These are phyloP conservation scores for Chiua sp. DNA, from an alignment of 1,284 basidiomycete genomes.

Conservation along the genomic window DNA sequence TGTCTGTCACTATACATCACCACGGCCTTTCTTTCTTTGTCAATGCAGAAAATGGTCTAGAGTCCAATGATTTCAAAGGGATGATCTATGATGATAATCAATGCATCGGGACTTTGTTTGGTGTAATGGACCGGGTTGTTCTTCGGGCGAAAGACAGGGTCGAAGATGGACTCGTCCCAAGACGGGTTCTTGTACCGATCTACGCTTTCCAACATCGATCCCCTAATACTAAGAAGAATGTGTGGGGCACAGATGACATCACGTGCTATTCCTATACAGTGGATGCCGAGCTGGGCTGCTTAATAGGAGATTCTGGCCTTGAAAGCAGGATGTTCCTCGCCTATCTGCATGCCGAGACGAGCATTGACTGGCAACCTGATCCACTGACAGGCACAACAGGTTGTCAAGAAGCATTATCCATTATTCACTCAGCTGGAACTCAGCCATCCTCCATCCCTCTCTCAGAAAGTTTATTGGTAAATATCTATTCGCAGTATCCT, in stretches of 20 bases:
- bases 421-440: slow-evolving; percentile 41
- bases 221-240: slow-evolving; percentile 34
- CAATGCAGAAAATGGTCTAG: not conserved
- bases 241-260: too few relatives aligned
- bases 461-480: too few relatives aligned
- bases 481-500: not conserved
- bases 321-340: slow-evolving; percentile 43
- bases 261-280: slow-evolving; percentile 44
- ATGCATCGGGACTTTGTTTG: slow-evolving; percentile 11
- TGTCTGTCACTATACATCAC: not conserved
- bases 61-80: not conserved
- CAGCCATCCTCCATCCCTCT: too few relatives aligned
- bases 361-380: slow-evolving; percentile 43
- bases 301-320: slow-evolving; percentile 39
- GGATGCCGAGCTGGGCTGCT: slow-evolving; percentile 43
- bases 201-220: not conserved
- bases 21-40: not conserved
- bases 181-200: slow-evolving; percentile 45
- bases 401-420: slow-evolving; percentile 46
- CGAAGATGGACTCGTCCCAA: slow-evolving; percentile 12
- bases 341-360: slow-evolving; percentile 53
- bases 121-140: slow-evolving; percentile 44
- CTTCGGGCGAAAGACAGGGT: slow-evolving; percentile 32
- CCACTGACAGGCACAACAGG: slow-evolving; percentile 51
- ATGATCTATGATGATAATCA: not conserved